These are phyloP conservation scores for Chaetomiaceae sp. DNA, from an alignment of 2,329 filamentous ascomycete genomes.

Conservation along the genomic window DNA sequence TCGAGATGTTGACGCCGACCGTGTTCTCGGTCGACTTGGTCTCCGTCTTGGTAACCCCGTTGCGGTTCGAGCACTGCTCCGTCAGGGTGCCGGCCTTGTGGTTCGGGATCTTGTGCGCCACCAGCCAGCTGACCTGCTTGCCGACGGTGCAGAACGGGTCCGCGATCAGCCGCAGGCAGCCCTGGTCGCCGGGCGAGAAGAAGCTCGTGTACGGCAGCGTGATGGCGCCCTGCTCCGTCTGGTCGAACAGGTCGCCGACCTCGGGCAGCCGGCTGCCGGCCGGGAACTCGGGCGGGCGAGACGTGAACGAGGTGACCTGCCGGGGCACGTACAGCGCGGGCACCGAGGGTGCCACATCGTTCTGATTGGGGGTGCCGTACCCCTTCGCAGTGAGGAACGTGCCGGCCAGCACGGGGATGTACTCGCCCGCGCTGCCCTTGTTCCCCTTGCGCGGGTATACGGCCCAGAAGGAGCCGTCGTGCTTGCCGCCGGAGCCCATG, in stretches of 20 bases:
- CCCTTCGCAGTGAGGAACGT: background rate
- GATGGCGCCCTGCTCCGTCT: background rate
- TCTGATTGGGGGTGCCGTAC: background rate
- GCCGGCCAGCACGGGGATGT: background rate
- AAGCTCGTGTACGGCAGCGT: background rate
- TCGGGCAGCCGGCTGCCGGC: background rate
- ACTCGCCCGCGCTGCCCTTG: background rate
- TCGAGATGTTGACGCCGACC: too few species aligned
- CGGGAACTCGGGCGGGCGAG: background rate
- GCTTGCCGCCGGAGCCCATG: background rate
- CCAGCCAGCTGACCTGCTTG: background rate
- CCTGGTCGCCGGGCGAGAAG: background rate
- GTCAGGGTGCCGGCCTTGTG: background rate
- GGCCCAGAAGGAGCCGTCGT: slow-evolving; percentile 1
- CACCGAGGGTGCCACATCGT: background rate
- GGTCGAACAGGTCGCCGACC: background rate
- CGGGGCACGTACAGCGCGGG: background rate
- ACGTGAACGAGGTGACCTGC: background rate
- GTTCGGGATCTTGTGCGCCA: background rate
- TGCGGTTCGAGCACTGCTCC: background rate
- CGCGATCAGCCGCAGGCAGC: background rate
- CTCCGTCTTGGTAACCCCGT: background rate
- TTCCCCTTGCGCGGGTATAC: background rate
- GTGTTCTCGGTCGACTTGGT: too few species aligned
- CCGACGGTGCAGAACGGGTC: background rate